Evolutionary conservation across 148 eudicot species (phyloP), one percentile per base, ranked within the genome.

Genomic region (Euryodendron excelsum): DNA sequence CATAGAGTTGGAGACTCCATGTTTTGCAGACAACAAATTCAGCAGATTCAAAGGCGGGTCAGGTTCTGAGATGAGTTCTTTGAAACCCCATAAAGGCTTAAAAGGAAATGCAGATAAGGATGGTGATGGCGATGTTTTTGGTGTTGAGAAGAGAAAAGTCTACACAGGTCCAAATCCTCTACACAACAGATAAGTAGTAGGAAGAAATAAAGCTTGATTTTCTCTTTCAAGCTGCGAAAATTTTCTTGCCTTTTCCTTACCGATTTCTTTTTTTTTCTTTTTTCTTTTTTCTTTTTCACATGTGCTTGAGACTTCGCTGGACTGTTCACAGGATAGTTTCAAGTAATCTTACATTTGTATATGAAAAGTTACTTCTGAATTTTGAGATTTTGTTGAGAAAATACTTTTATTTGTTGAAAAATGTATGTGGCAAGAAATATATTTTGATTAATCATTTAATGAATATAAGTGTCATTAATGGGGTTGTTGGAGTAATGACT

Each of bases 161-260:
- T 84, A 88, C 81, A 91, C 98, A 30, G 98, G 98, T 77, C 96
- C 98, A 56, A 93, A 93, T 80, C 98, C 98, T 77, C 89, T 93
- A 36, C 98, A 93, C 86, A 93, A 93, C 86, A 86, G 96, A 86
- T 93, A 84, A 90, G 87, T 83, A 78, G 66, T 64, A 66, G 28
- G 64, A 3, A 79, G 68, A 39, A 25, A 18, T 6, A 44, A 30
- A 28, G 30, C 82, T 80, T 78, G 75, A 79, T 79, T 73, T 79
- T 82, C 74, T 82, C 75, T 45, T 64, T 73, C 66, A 66, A 68
- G 79, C 58, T 50, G 84, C 82, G 74, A 60, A 75, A 80, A 61
- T 41, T 73, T 78, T 86, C 77, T 30, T 77, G 80, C 25, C 41
- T 69, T 39, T 48, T 21, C 3, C 58, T 30, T 72, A 3, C 21